These are phyloP conservation scores for Apiotrichum sp. DNA, from an alignment of 1,284 basidiomycete species.

Conservation along the genomic window DNA sequence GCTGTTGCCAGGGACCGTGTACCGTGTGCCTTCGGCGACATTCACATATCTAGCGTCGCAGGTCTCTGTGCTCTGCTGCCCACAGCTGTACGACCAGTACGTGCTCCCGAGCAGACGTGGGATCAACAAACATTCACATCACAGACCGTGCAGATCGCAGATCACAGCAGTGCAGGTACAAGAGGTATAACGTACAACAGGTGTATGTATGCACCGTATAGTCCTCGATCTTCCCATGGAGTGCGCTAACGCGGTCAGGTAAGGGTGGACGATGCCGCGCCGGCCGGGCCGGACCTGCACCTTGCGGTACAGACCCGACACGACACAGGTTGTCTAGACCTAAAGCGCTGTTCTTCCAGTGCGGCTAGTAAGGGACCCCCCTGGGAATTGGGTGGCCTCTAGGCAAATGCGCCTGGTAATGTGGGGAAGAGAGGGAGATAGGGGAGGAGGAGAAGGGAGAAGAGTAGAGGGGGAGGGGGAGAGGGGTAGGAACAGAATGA, in stretches of 20 bases:
- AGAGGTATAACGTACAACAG: background rate
- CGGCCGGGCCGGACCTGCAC: constrained; percentile 1
- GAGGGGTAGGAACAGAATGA: too few relatives aligned
- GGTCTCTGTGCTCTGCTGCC: too few relatives aligned
- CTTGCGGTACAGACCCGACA: too few relatives aligned
- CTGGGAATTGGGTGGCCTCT: constrained; percentile 17
- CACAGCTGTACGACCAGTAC: too few relatives aligned
- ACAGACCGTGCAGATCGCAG: too few relatives aligned
- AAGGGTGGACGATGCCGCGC: constrained; percentile 20
- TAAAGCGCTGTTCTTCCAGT: constrained; percentile 19
- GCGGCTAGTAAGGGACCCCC: constrained; percentile 20
- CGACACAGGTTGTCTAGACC: constrained; percentile 23
- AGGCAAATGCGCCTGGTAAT: constrained; percentile 20
- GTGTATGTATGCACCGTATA: constrained; percentile 18
- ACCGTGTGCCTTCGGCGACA: too few relatives aligned
- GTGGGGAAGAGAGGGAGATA: background rate
- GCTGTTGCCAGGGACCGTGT: too few relatives aligned
- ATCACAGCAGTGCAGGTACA: too few relatives aligned
- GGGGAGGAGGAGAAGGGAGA: background rate
- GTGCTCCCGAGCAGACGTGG: too few relatives aligned
- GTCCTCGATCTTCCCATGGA: constrained; percentile 15
- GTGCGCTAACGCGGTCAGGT: background rate
- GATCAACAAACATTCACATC: too few relatives aligned
- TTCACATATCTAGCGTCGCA: too few relatives aligned
- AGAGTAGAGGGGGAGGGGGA: too few relatives aligned